These are phyloP conservation scores for Oleoguttula mirabilis DNA, from an alignment of 495 filamentous ascomycete species.

Conservation along the genomic window DNA sequence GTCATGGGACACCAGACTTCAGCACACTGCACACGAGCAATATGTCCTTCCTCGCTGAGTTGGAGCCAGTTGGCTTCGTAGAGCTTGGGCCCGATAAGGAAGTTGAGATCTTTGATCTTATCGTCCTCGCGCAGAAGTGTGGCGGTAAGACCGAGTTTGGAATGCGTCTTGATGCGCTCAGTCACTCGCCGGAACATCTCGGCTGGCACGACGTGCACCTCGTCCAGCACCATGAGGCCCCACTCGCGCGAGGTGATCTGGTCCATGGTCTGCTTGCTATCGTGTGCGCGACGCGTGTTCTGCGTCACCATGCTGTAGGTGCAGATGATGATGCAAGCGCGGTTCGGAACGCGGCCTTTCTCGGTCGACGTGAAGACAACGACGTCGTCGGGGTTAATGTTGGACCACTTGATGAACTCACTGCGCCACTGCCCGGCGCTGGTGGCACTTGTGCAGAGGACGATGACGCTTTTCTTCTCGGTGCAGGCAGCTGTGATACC, in stretches of 20 bases:
- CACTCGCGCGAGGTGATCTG: constrained; percentile 86
- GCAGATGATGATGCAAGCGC: constrained; percentile 89
- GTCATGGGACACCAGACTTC: constrained; percentile 99
- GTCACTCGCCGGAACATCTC: constrained; percentile 92
- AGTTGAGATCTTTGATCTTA: constrained; percentile 95
- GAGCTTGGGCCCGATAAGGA: constrained; percentile 91
- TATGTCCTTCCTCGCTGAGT: constrained; percentile 89
- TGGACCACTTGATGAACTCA: constrained; percentile 96
- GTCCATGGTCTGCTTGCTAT: constrained; percentile 96
- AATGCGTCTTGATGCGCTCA: constrained; percentile 79
- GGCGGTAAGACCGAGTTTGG: constrained; percentile 92
- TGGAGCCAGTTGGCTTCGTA: constrained; percentile 99
- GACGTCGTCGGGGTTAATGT: constrained; percentile 86
- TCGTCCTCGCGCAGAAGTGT: constrained; percentile 93
- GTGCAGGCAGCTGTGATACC: constrained; percentile 96
- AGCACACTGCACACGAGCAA: constrained; percentile 93
- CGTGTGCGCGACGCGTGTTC: constrained; percentile 71
- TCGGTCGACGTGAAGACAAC: constrained; percentile 90
- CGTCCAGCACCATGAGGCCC: constrained; percentile 95
- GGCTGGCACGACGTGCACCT: constrained; percentile 96
- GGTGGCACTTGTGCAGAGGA: constrained; percentile 95
- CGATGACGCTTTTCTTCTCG: constrained; percentile 89
- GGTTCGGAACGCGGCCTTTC: constrained; percentile 79
- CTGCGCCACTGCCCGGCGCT: constrained; percentile 94
- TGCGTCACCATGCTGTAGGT: constrained; percentile 98